phyloP scores from a whole-genome alignment of 2,329 filamentous ascomycete species.

The Cordyceps militaris region DNA sequence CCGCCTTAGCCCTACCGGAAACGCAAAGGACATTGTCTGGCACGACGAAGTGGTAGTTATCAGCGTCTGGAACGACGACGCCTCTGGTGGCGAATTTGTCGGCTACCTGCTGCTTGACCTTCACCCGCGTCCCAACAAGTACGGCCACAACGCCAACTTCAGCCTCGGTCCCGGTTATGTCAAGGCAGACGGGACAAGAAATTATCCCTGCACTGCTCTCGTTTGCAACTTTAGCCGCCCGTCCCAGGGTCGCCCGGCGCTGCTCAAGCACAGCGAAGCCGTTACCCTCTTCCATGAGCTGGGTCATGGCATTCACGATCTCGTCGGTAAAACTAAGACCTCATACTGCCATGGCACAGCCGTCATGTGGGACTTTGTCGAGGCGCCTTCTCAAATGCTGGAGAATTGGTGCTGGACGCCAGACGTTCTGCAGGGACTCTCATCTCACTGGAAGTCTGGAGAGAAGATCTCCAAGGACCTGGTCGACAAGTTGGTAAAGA shows the following conservation, averaged over 20 bases:
- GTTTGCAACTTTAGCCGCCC: slow-evolving; percentile 86
- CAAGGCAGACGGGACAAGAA: slow-evolving; percentile 58
- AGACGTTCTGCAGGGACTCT: slow-evolving; percentile 57
- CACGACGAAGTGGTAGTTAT: slow-evolving; percentile 78
- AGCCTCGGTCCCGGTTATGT: slow-evolving; percentile 68
- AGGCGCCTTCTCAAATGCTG: slow-evolving; percentile 66
- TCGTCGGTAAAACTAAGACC: slow-evolving; percentile 56
- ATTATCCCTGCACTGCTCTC: slow-evolving; percentile 70
- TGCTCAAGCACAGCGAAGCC: slow-evolving; percentile 77
- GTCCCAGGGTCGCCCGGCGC: slow-evolving; percentile 64
- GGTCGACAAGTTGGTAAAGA: slow-evolving; percentile 65
- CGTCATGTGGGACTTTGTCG: slow-evolving; percentile 62
- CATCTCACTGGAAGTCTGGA: slow-evolving; percentile 64
- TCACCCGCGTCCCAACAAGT: slow-evolving; percentile 74
- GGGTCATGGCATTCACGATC: slow-evolving; percentile 64
- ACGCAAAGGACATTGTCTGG: slow-evolving; percentile 68
- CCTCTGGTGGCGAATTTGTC: slow-evolving; percentile 63
- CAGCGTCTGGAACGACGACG: slow-evolving; percentile 72
- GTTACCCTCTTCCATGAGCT: slow-evolving; percentile 77
- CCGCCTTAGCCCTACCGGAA: slow-evolving; percentile 57
- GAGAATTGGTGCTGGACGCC: slow-evolving; percentile 72
- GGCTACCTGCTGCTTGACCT: slow-evolving; percentile 80
- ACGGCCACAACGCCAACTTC: slow-evolving; percentile 81
- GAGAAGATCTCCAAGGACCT: slow-evolving; percentile 68
- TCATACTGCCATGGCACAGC: slow-evolving; percentile 62